These are phyloP conservation scores for Mrakia blollopis DNA, from an alignment of 768 basidiomycete species.

Conservation along the genomic window DNA sequence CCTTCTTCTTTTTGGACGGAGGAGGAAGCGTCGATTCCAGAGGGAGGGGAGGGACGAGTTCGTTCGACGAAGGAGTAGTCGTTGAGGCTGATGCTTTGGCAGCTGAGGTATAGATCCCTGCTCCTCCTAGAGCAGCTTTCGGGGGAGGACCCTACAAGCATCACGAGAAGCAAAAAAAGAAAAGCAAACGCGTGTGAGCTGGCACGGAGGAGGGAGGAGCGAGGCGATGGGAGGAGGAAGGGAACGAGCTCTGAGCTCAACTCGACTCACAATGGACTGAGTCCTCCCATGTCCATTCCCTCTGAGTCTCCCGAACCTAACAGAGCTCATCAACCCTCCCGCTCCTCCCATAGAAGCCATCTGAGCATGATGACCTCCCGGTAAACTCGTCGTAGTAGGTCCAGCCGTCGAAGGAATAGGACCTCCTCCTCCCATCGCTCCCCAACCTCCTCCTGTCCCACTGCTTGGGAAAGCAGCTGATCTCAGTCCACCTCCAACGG, in stretches of 20 bases:
- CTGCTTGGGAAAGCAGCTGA: not conserved
- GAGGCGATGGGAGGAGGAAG: not conserved
- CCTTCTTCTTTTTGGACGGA: slow-evolving; percentile 1
- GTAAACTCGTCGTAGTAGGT: not conserved
- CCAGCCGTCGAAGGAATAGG: not conserved
- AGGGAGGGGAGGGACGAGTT: not conserved
- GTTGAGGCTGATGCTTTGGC: not conserved
- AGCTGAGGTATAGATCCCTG: slow-evolving; percentile 6
- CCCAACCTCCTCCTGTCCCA: not conserved
- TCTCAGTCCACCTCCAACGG: not conserved
- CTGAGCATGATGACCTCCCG: not conserved
- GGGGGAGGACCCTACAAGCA: slow-evolving; percentile 13
- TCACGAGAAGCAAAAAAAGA: not conserved
- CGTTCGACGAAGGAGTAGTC: not conserved
- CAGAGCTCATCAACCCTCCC: not conserved
- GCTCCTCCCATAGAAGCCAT: not conserved
- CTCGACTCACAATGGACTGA: slow-evolving; percentile 2
- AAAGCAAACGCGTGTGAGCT: not conserved
- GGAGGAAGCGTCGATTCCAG: not conserved
- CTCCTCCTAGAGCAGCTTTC: slow-evolving; percentile 20
- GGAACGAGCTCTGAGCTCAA: not conserved
- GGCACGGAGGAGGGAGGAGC: too few relatives aligned
- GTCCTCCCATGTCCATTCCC: not conserved
- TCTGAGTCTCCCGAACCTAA: slow-evolving; percentile 1
- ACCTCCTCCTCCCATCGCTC: not conserved